phyloP scores from a whole-genome alignment of 805 yeast species.

The Lipomyces mesembrius region DNA sequence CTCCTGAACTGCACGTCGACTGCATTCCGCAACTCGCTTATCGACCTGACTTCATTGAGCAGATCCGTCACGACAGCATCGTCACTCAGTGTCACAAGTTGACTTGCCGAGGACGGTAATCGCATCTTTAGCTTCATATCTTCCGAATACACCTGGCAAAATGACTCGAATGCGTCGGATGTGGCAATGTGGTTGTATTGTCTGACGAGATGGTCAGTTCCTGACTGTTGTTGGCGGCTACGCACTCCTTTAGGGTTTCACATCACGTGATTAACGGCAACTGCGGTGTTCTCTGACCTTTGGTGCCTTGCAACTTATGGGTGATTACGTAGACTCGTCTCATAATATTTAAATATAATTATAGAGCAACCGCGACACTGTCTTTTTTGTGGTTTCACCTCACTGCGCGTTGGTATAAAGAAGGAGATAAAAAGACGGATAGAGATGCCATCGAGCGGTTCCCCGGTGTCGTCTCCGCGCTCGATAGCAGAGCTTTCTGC shows the following conservation, averaged over 20 bases:
- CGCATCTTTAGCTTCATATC: conserved; percentile 51
- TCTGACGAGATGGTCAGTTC: no score
- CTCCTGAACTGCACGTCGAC: conserved; percentile 41
- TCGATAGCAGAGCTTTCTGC: conserved; percentile 23
- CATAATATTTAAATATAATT: not conserved
- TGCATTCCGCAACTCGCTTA: conserved; percentile 41
- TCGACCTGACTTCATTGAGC: conserved; percentile 27
- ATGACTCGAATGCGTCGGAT: no score
- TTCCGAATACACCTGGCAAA: no score
- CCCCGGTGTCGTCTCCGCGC: conserved; percentile 12
- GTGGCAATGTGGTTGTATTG: no score
- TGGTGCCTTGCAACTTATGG: no score
- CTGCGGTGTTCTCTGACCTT: no score
- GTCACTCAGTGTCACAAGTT: conserved; percentile 49
- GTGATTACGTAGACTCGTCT: not conserved
- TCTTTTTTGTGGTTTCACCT: not conserved
- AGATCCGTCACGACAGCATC: conserved; percentile 48
- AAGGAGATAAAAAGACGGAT: not conserved
- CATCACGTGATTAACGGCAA: not conserved
- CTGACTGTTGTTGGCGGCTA: no score
- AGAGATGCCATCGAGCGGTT: not conserved
- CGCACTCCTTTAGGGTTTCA: not conserved
- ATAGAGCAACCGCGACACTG: not conserved
- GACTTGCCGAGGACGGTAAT: conserved; percentile 39
- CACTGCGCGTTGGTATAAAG: not conserved